Base-by-base conservation (phyloP, 306 rosid genomes). In the Boehmeria nivea region DNA sequence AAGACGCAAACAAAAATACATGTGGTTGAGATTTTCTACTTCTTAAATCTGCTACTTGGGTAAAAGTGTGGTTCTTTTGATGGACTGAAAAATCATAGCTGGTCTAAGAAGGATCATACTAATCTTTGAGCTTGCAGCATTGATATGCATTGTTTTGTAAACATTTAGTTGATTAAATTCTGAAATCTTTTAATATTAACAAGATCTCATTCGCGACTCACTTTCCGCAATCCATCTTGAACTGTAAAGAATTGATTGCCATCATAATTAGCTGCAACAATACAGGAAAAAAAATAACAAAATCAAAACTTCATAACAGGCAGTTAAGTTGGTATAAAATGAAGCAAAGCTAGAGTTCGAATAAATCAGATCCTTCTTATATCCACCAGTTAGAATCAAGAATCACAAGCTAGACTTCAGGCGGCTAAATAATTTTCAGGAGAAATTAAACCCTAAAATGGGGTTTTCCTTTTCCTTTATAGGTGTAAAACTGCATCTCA, bases 171-270 rank as follows among this genome's bases (percentile, higher is more conserved):
- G 62, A 16, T 46, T 48, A 37, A 64, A 63, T 60, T 52, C 54
- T 70, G 27, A 73, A 64, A 6, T 22, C 45, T 59, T 72, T 27
- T 72, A 60, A 5, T 25, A 49, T 38, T 38, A 34, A 70, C 3
- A 18, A 38, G 58, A 38, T 45, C 51, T 54, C 42, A 34, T 70
- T 65, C 67, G 63, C 42, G 68, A 78, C 95, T 80, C 78, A 91
- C 99, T 72, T 82, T 91, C 82, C 78, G 56, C 54, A 78, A 58
- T 44, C 94, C 96, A 70, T 81, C 84, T 69, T 78, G 81, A 47
- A 75, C 69, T 52, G 99, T 87, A 51, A 91, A 68, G 75, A 91
- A 91, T 50, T 59, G 84, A 68, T 91, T 63, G 61, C 86, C 93
- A 63, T 78, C 95, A 71, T 84, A 87, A 55, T 31, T 69, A 2